Evolutionary conservation across 2,329 filamentous ascomycete species (phyloP).

Genomic region (Epichloe typhina): DNA sequence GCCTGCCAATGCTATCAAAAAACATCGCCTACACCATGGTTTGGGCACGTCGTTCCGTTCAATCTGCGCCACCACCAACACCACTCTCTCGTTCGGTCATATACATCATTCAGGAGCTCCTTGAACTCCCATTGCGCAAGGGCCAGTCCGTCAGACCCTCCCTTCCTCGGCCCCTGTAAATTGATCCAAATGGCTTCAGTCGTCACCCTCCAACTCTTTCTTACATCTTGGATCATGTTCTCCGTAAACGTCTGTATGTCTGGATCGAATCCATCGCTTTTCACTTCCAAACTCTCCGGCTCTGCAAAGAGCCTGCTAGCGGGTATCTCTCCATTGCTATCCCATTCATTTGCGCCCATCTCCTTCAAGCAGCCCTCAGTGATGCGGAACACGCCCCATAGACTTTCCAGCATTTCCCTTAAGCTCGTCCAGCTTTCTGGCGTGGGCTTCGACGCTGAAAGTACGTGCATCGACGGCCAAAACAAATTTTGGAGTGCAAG

Average conservation of each 20-base stretch:
- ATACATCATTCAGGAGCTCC: slow-evolving; percentile 19
- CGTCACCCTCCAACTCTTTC: slow-evolving; percentile 28
- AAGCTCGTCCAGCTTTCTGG: slow-evolving; percentile 11
- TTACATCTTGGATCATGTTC: slow-evolving; percentile 31
- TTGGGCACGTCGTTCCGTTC: not conserved
- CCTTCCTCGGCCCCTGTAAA: slow-evolving; percentile 24
- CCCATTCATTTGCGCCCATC: slow-evolving; percentile 7
- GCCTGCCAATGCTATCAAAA: slow-evolving; percentile 5
- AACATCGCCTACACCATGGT: not conserved
- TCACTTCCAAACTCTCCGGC: slow-evolving; percentile 4
- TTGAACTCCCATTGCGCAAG: slow-evolving; percentile 18
- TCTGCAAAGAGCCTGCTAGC: slow-evolving; percentile 13
- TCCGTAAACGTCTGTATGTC: slow-evolving; percentile 27
- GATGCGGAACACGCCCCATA: slow-evolving; percentile 9
- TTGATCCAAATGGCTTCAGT: slow-evolving; percentile 22
- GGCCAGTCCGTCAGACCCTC: slow-evolving; percentile 19
- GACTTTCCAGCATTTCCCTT: slow-evolving; percentile 7
- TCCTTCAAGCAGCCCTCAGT: slow-evolving; percentile 10
- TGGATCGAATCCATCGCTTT: slow-evolving; percentile 8
- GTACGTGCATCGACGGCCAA: slow-evolving; percentile 16
- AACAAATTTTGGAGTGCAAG: slow-evolving; percentile 17
- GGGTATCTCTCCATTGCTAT: slow-evolving; percentile 7
- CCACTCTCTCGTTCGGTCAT: slow-evolving; percentile 20
- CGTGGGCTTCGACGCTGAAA: slow-evolving; percentile 8
- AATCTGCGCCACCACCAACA: slow-evolving; percentile 18